Base-by-base conservation (phyloP, 208 protist genomes). In the Blastocrithidia nonstop region DNA sequence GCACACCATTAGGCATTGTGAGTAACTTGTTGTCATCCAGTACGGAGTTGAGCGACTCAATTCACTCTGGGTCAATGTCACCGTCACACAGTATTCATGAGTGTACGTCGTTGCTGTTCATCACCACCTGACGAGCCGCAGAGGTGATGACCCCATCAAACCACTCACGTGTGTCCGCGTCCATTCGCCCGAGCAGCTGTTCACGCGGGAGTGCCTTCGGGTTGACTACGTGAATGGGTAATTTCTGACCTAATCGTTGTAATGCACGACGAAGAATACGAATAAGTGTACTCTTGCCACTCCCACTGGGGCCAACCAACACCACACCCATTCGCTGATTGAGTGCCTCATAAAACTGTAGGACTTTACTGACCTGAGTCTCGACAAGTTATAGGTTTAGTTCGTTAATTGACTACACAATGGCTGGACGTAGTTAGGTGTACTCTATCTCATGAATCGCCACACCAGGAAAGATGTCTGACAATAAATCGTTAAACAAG, bases 31-130 rank as follows among this genome's bases (percentile, higher is more conserved):
- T n/a, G n/a, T n/a, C n/a, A n/a, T n/a, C 97, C 13, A 99, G 72
- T 21, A 98, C 95, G 25, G 96, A 98, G 74, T 99, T 99, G n/a
- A 99, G 73, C 16, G 95, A 97, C 67, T 99, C 97, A 16, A 99
- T 83, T 97, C 97, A 99, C 61, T 97, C 95, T 1, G 97, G 96
- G 54, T 99, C 96, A 44, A 99, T 89, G 74, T 98, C 95, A 45
- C 97, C 97, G 61, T 99, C 97, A 62, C 95, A 98, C 23, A 98
- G 73, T 47, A 99, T 94, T 92, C 94, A 97, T 45, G 89, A 96
- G 27, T 71, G 75, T 44, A 91, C 78, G 28, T 53, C 59, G 19
- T 59, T 66, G 9, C 93, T 76, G 66, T 97, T 93, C 54, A 83
- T 82, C 35, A 98, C 83, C 25, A 98, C 93, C 58, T 94, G 85